Evolutionary conservation across 371 early-diverging fungal species (phyloP).

Genomic region (Homolaphlyctis polyrhiza): DNA sequence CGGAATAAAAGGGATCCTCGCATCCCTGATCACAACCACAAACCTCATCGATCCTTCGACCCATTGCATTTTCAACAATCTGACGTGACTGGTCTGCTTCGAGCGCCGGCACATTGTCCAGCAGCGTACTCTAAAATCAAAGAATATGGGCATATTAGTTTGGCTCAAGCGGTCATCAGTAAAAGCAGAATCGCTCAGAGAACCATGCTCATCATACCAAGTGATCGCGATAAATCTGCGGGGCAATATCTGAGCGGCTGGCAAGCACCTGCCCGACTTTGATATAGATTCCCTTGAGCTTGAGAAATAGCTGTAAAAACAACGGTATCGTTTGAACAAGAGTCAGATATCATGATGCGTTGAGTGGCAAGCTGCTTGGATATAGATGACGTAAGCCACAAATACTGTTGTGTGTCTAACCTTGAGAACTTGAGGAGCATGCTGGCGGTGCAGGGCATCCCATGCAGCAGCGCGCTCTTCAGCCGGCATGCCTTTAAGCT

Average conservation of each 20-base stretch:
- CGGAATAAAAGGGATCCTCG: too few relatives aligned
- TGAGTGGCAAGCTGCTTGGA: neutral
- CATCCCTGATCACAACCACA: too few relatives aligned
- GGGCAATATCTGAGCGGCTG: neutral
- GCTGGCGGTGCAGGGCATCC: neutral
- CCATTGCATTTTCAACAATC: neutral
- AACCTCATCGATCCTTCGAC: too few relatives aligned
- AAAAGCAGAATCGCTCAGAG: too few relatives aligned
- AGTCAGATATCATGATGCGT: neutral
- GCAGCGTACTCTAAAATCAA: too few relatives aligned
- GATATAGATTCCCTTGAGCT: neutral
- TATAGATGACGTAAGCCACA: neutral
- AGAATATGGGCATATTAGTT: too few relatives aligned
- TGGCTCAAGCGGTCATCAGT: too few relatives aligned
- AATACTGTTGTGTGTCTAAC: neutral
- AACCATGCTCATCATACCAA: too few relatives aligned
- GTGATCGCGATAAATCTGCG: neutral
- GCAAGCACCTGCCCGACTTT: conserved; percentile 3
- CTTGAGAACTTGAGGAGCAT: neutral
- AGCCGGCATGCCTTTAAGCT: neutral
- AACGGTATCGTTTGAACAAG: neutral
- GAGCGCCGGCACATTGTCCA: neutral
- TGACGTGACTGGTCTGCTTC: neutral
- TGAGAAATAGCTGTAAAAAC: neutral
- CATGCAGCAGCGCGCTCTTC: neutral